These are phyloP conservation scores for Penicillium sp. DNA, from an alignment of 2,329 filamentous ascomycete genomes.

Conservation along the genomic window DNA sequence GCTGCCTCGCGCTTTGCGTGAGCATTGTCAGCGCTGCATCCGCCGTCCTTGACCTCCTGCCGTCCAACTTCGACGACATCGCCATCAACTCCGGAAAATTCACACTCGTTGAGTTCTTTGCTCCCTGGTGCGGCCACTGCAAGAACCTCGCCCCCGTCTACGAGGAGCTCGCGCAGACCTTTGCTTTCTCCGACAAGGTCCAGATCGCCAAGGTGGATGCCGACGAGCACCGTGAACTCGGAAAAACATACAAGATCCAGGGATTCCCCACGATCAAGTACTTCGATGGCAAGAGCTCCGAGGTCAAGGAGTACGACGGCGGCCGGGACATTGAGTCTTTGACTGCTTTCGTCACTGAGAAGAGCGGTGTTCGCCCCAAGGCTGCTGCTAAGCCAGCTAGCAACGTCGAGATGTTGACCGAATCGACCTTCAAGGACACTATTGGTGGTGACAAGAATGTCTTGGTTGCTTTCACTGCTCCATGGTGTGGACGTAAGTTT, in stretches of 20 bases:
- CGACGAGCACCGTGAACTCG: conserved; percentile 78
- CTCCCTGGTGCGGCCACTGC: conserved; percentile 99
- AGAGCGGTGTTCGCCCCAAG: conserved; percentile 80
- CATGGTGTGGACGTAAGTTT: conserved; percentile 91
- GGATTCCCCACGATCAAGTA: conserved; percentile 97
- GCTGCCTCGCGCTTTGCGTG: conserved; percentile 43
- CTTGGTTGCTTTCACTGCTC: conserved; percentile 92
- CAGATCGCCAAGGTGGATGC: conserved; percentile 95
- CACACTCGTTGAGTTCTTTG: conserved; percentile 95
- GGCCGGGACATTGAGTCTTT: conserved; percentile 86
- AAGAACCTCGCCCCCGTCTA: conserved; percentile 93
- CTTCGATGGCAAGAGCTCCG: conserved; percentile 92
- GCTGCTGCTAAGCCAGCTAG: conserved; percentile 60
- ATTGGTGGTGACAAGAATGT: conserved; percentile 86
- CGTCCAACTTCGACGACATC: conserved; percentile 85
- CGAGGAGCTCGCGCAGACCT: conserved; percentile 77
- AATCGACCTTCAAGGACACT: conserved; percentile 69
- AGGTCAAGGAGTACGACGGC: conserved; percentile 78
- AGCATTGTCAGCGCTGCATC: conserved; percentile 58
- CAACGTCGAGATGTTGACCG: conserved; percentile 73
- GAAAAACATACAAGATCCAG: conserved; percentile 80
- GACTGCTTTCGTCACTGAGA: conserved; percentile 73
- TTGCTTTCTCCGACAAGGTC: conserved; percentile 71
- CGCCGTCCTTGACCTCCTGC: conserved; percentile 83
- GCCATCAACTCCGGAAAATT: conserved; percentile 91